phyloP scores from a whole-genome alignment of 768 basidiomycete genomes.

The Collybia nuda region DNA sequence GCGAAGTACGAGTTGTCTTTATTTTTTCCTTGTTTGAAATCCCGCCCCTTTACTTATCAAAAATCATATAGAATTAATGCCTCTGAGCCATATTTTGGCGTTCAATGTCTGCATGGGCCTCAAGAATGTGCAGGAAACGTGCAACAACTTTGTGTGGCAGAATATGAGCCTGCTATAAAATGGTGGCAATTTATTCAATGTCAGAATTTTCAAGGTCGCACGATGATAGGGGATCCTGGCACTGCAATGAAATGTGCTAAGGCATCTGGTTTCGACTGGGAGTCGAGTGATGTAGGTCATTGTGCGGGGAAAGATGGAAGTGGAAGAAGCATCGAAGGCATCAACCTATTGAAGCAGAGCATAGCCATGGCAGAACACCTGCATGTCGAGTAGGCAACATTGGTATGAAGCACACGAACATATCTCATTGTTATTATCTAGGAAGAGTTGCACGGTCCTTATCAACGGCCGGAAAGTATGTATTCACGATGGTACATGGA shows the following conservation, averaged over 20 bases:
- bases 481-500: constrained; percentile 77
- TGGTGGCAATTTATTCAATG: constrained; percentile 90
- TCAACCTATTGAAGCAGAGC: constrained; percentile 63
- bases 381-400: constrained; percentile 52
- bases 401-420: neutral
- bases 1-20: constrained; percentile 57
- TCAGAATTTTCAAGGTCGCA: constrained; percentile 66
- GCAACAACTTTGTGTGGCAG: constrained; percentile 80
- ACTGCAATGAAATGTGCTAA: constrained; percentile 68
- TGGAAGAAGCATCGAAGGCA: constrained; percentile 62
- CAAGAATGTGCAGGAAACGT: constrained; percentile 88
- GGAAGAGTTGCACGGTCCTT: constrained; percentile 86
- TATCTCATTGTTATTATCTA: constrained; percentile 23
- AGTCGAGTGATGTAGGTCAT: constrained; percentile 47
- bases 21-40: neutral
- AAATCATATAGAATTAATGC: constrained; percentile 53
- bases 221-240: constrained; percentile 62
- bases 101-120: constrained; percentile 77
- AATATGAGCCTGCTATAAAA: constrained; percentile 48
- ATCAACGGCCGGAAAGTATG: constrained; percentile 71
- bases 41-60: neutral
- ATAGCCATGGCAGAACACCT: constrained; percentile 39
- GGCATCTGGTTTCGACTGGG: constrained; percentile 69
- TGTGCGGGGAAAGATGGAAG: constrained; percentile 67
- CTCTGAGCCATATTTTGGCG: constrained; percentile 73